Evolutionary conservation across 2,329 filamentous ascomycete species (phyloP), one percentile per base, ranked within the genome.

Genomic region (Fusarium cyanostomum): DNA sequence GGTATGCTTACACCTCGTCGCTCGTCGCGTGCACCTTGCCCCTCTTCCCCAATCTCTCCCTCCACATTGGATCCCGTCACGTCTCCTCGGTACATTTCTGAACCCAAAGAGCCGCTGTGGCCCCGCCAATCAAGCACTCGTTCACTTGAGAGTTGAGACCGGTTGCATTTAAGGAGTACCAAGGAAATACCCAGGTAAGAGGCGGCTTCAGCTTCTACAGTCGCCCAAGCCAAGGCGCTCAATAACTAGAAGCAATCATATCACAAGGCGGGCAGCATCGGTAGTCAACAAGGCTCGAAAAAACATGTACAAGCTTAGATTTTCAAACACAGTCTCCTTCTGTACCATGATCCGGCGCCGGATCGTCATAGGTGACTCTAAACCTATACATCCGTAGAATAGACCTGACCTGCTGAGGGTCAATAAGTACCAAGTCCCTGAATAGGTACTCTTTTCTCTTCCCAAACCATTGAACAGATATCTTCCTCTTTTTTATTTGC

Each of bases 361-460:
- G 76, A 78, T 72, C 73, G 74, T 73, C 72, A 72, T 72, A 66
- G 66, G 71, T 73, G 62, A 71, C 67, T 81, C 77, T 80, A 78
- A 76, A 72, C 72, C 72, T 44, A 68, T 71, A 68, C 66, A 66
- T 43, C 24, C 51, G 52, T 62, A 64, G 56, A 62, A 56, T 55
- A 64, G 61, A 62, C 44, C 30, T 56, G 18, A 26, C 34, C n/a
- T 37, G 13, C 33, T 53, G 50, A 56, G 63, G 48, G 49, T 21
- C 21, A 26, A 64, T 68, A 57, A 66, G 31, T 41, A 28, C 16
- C 12, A 48, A 46, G 21, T 46, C 39, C 51, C 43, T 35, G 42
- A 27, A 43, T 24, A 48, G 35, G 18, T 15, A 24, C 38, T 30
- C 15, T 13, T 46, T 59, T 57, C 48, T 65, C 67, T 67, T 72